phyloP scores from a whole-genome alignment of 2,329 filamentous ascomycete species.

The Pseudogymnoascus sp. region DNA sequence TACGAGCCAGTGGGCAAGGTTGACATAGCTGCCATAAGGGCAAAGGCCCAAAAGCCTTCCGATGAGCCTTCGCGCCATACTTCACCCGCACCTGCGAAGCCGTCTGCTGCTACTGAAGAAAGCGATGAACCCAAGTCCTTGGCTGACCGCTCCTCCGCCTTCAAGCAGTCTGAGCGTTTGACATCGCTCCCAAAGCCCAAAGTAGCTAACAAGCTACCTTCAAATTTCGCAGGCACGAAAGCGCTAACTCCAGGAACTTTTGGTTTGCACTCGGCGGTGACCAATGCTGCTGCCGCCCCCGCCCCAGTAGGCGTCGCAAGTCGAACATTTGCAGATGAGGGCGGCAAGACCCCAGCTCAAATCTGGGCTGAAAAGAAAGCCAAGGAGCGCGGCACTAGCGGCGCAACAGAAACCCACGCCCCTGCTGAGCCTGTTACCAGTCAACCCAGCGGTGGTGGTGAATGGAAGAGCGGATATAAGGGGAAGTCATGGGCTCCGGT shows the following conservation, averaged over 20 bases:
- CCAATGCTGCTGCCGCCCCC: conserved; percentile 42
- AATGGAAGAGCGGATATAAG: conserved; percentile 86
- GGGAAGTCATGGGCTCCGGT: conserved; percentile 89
- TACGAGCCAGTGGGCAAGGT: conserved; percentile 96
- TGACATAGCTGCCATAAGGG: conserved; percentile 88
- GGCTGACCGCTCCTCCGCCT: conserved; percentile 69
- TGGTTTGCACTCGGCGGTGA: conserved; percentile 55
- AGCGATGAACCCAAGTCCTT: conserved; percentile 54
- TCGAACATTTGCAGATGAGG: conserved; percentile 88
- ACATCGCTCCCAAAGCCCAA: conserved; percentile 91
- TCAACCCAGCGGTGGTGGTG: conserved; percentile 64
- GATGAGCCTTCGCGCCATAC: conserved; percentile 30
- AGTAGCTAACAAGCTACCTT: conserved; percentile 78
- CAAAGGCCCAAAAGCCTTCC: conserved; percentile 64
- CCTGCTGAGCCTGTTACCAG: conserved; percentile 50
- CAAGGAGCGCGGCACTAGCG: conserved; percentile 58
- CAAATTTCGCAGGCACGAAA: conserved; percentile 79
- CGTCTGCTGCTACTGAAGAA: conserved; percentile 32
- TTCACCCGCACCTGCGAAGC: conserved; percentile 38
- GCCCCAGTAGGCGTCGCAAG: conserved; percentile 71
- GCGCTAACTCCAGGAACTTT: conserved; percentile 69
- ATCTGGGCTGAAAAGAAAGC: conserved; percentile 98
- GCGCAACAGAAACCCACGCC: conserved; percentile 38
- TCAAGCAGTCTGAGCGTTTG: conserved; percentile 70
- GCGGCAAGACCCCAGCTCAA: conserved; percentile 93